phyloP scores from a whole-genome alignment of 1,284 basidiomycete species.

The Uromyces viciae-fabae region DNA sequence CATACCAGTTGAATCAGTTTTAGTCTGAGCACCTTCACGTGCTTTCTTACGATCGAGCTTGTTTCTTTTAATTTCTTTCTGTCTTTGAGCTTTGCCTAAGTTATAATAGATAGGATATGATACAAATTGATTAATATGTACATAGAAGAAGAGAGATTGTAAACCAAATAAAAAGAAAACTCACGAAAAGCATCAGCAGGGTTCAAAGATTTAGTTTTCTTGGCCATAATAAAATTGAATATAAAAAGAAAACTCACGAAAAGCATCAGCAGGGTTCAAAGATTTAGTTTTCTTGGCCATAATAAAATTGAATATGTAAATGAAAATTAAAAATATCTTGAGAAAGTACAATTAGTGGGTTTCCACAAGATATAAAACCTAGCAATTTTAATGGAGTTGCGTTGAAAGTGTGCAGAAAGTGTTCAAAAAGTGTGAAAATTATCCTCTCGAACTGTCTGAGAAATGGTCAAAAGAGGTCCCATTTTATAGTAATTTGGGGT shows the following conservation, averaged over 20 bases:
- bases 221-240: not conserved
- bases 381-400: no score
- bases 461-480: no score
- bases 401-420: no score
- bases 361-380: no score
- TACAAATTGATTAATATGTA: not conserved
- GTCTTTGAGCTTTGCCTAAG: conserved; percentile 40
- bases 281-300: conserved; percentile 48
- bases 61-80: conserved; percentile 44
- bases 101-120: not conserved
- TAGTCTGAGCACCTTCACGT: conserved; percentile 32
- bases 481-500: no score
- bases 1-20: conserved; percentile 33
- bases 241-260: conserved; percentile 46
- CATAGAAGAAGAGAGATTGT: not conserved
- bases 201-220: conserved; percentile 47
- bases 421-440: no score
- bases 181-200: conserved; percentile 51
- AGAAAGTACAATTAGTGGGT: no score
- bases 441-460: no score
- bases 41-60: conserved; percentile 44
- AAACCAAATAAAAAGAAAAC: not conserved
- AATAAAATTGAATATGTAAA: no score
- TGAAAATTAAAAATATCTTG: no score
- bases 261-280: conserved; percentile 50